Evolutionary conservation across 306 rosid species (phyloP).

Genomic region (Amphicarpaea edgeworthii): DNA sequence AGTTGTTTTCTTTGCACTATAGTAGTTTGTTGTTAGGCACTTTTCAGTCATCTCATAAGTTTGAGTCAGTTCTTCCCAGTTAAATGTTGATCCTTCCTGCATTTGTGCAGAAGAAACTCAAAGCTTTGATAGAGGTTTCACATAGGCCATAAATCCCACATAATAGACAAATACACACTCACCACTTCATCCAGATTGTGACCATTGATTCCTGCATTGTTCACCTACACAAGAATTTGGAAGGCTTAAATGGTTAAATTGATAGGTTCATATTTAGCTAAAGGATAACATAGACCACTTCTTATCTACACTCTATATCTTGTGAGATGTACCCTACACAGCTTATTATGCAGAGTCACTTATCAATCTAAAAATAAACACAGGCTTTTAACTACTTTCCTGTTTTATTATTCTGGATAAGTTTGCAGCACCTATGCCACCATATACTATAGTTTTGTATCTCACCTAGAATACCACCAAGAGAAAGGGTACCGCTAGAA

Average conservation of each 20-base stretch:
- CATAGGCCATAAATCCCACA: neutral
- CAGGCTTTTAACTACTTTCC: no score
- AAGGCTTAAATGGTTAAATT: neutral
- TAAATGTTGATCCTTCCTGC: conserved; percentile 5
- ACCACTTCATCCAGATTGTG: conserved; percentile 33
- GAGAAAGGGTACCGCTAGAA: no score
- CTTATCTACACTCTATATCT: neutral
- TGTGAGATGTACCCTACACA: neutral
- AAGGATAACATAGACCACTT: conserved; percentile 6
- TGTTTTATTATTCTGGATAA: no score
- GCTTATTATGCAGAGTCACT: no score
- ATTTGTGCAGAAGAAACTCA: conserved; percentile 7
- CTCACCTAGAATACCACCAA: no score
- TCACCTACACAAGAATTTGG: conserved; percentile 43
- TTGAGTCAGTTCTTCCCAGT: conserved; percentile 20
- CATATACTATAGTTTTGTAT: no score
- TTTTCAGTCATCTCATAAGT: conserved; percentile 34
- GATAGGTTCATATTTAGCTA: conserved; percentile 4
- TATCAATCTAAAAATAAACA: no score
- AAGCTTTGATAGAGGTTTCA: neutral
- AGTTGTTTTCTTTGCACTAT: conserved; percentile 39
- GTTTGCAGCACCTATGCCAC: no score
- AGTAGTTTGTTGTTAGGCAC: conserved; percentile 44
- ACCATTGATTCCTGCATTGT: conserved; percentile 48
- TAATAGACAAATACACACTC: no score